Conservation (phyloP, 2,329 filamentous ascomycete species). For the Nothophaeocryptopus gaeumannii region DNA sequence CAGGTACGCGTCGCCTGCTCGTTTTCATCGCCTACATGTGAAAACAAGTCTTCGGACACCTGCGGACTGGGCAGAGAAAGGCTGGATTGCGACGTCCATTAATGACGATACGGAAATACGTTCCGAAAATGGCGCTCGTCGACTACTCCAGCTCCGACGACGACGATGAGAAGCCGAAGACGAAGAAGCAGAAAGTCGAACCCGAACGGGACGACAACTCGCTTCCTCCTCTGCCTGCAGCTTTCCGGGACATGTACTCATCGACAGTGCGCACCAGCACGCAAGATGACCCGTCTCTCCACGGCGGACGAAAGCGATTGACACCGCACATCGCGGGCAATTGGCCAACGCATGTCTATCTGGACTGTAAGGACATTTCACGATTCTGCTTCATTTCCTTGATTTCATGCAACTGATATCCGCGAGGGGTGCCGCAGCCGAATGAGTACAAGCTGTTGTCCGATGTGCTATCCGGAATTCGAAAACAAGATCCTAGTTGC, state of each 20-base stretch:
- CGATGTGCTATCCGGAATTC: slow-evolving; percentile 40
- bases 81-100: too few relatives aligned
- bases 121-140: slow-evolving; percentile 57
- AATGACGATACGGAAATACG: too few relatives aligned
- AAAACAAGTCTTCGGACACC: too few relatives aligned
- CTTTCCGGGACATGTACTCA: slow-evolving; percentile 88
- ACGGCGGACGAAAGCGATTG: slow-evolving; percentile 77
- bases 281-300: slow-evolving; percentile 76
- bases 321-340: slow-evolving; percentile 83
- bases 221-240: slow-evolving; percentile 63
- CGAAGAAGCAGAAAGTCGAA: slow-evolving; percentile 24
- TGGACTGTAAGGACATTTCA: slow-evolving; percentile 70
- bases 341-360: slow-evolving; percentile 89
- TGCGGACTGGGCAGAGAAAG: too few relatives aligned
- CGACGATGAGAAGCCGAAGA: slow-evolving; percentile 32
- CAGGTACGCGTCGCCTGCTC: background rate
- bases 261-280: slow-evolving; percentile 74
- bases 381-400: slow-evolving; percentile 5
- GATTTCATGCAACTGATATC: slow-evolving; percentile 17
- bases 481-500: background rate
- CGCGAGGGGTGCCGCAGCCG: slow-evolving; percentile 54
- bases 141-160: slow-evolving; percentile 60
- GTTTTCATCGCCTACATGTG: too few relatives aligned
- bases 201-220: slow-evolving; percentile 3
- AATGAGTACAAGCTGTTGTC: slow-evolving; percentile 44